Percentiles rank a stretch among this genome's conserved stretches.
These are phyloP conservation scores for Xerocomus minutiporus DNA, from an alignment of 1,284 basidiomycete species.

Conservation along the genomic window DNA sequence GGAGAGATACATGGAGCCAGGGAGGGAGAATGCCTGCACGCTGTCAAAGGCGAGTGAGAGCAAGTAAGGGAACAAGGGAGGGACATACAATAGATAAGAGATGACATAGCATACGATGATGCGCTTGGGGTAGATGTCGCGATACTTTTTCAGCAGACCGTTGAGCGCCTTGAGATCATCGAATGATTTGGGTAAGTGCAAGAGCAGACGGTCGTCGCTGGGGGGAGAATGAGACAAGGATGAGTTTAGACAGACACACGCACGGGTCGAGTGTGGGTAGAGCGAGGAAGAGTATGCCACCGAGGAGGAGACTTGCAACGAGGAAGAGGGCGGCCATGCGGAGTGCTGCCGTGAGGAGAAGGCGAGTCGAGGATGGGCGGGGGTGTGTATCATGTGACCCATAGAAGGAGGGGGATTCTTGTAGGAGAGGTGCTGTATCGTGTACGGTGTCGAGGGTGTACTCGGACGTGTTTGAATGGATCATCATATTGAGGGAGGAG, in stretches of 20 bases:
- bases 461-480: slow-evolving; percentile 46
- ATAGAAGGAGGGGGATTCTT: slow-evolving; percentile 36
- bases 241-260: slow-evolving; percentile 29
- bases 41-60: slow-evolving; percentile 39
- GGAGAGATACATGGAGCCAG: slow-evolving; percentile 97
- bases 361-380: slow-evolving; percentile 44
- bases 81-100: slow-evolving; percentile 85
- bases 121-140: slow-evolving; percentile 76
- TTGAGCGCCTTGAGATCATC: slow-evolving; percentile 79
- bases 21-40: slow-evolving; percentile 93
- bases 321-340: slow-evolving; percentile 80
- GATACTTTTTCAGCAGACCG: slow-evolving; percentile 80
- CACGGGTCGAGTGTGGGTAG: slow-evolving; percentile 76
- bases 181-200: slow-evolving; percentile 83
- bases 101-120: slow-evolving; percentile 80
- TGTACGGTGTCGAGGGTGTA: slow-evolving; percentile 54
- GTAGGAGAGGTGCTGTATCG: slow-evolving; percentile 26
- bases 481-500: slow-evolving; percentile 11
- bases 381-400: slow-evolving; percentile 24
- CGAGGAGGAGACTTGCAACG: slow-evolving; percentile 64
- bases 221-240: not conserved
- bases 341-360: slow-evolving; percentile 73
- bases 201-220: slow-evolving; percentile 68
- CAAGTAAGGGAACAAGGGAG: not conserved
- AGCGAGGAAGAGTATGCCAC: slow-evolving; percentile 72